Evolutionary conservation across 129 eudicot species (phyloP).

Genomic region (Tagetes patula): DNA sequence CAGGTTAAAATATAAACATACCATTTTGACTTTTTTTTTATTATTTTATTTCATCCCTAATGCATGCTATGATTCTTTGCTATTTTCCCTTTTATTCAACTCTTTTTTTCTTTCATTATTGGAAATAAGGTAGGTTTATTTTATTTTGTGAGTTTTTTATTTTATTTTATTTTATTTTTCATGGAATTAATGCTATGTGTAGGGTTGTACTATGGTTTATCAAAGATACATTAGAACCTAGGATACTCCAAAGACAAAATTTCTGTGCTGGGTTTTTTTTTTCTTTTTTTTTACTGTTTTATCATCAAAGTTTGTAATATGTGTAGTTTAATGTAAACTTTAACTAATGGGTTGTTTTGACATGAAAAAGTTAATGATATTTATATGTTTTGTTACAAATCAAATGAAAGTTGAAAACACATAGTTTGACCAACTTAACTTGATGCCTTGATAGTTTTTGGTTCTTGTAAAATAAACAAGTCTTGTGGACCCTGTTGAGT

Average conservation of each 20-base stretch:
- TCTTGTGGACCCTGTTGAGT: slow-evolving; percentile 22
- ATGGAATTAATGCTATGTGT: not conserved
- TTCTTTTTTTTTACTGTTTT: slow-evolving; percentile 14
- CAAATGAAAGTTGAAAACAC: not conserved
- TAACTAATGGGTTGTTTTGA: slow-evolving; percentile 12
- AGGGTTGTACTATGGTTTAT: slow-evolving; percentile 10
- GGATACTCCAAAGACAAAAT: slow-evolving; percentile 26
- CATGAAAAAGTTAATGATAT: slow-evolving; percentile 13
- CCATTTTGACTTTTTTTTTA: not conserved
- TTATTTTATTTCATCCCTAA: not conserved
- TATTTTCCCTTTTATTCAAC: not conserved
- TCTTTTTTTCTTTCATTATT: slow-evolving; percentile 13
- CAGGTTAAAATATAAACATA: not conserved
- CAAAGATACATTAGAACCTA: slow-evolving; percentile 8
- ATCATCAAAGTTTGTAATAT: slow-evolving; percentile 6
- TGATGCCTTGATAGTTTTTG: not conserved
- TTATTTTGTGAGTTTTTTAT: slow-evolving; percentile 10
- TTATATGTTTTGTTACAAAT: not conserved
- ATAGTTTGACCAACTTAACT: slow-evolving; percentile 2
- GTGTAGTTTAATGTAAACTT: slow-evolving; percentile 15
- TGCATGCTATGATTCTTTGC: slow-evolving; percentile 28
- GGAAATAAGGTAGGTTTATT: slow-evolving; percentile 30
- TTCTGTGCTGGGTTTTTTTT: not conserved
- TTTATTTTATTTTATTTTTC: not conserved
- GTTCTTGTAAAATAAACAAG: slow-evolving; percentile 11